These are phyloP conservation scores for Tetrahymena malaccensis DNA, from an alignment of 73 alveolate species.

Conservation along the genomic window DNA sequence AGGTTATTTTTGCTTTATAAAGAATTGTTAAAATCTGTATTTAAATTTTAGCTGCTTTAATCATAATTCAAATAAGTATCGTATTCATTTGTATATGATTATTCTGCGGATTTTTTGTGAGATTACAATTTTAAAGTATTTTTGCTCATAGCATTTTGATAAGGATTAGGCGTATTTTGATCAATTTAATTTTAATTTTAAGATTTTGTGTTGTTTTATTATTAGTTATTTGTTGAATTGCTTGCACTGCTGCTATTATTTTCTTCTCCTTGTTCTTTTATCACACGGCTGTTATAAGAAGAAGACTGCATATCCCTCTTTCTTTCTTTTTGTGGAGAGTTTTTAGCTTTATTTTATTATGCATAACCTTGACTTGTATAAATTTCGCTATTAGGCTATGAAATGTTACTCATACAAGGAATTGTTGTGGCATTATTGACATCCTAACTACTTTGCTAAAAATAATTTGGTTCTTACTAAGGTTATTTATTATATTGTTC, in stretches of 20 bases:
- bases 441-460: background rate
- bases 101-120: background rate
- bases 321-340: background rate
- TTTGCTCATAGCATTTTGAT: too few species aligned
- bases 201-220: background rate
- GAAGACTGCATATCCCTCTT: background rate
- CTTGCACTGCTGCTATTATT: background rate
- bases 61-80: background rate
- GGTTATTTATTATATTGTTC: background rate
- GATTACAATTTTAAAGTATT: background rate
- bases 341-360: background rate
- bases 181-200: background rate
- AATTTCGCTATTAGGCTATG: background rate
- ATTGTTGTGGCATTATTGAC: background rate
- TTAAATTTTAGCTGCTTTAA: background rate
- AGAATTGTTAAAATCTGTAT: background rate
- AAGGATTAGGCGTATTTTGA: background rate
- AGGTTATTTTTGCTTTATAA: background rate
- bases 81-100: background rate
- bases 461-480: background rate
- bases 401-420: background rate
- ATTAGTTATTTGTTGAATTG: background rate
- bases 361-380: background rate
- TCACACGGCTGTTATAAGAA: background rate
- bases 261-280: background rate